Evolutionary conservation across 164 flowering plant species (phyloP).

Genomic region (Warburgia ugandensis): DNA sequence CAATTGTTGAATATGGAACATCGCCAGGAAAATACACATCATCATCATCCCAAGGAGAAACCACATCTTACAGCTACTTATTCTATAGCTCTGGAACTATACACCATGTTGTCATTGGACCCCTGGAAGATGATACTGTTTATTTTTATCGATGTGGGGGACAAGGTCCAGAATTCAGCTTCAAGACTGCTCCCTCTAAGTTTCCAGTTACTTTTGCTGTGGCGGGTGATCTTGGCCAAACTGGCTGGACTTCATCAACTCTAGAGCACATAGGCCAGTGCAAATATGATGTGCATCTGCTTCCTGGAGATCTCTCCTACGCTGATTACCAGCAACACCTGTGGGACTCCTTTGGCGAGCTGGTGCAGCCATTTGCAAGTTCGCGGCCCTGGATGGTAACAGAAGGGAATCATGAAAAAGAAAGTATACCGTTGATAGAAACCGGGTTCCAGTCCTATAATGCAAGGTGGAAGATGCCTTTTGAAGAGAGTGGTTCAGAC

Average conservation of each 20-base stretch:
- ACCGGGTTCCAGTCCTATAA: constrained; percentile 70
- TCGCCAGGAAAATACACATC: constrained; percentile 40
- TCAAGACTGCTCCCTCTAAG: constrained; percentile 85
- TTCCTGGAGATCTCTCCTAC: constrained; percentile 95
- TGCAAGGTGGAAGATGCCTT: constrained; percentile 97
- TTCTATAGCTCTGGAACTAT: constrained; percentile 79
- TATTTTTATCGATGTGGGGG: constrained; percentile 85
- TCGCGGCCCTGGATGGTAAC: constrained; percentile 98
- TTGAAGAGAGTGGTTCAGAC: constrained; percentile 73
- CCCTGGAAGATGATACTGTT: constrained; percentile 48
- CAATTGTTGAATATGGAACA: constrained; percentile 78
- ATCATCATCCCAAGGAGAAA: constrained; percentile 52
- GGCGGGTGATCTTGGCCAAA: constrained; percentile 94
- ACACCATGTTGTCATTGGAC: constrained; percentile 92
- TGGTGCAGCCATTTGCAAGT: constrained; percentile 93
- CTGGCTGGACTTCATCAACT: constrained; percentile 91
- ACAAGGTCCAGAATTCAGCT: constrained; percentile 64
- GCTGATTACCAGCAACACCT: constrained; percentile 72
- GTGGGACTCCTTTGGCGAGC: constrained; percentile 91
- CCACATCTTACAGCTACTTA: constrained; percentile 64
- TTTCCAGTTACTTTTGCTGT: constrained; percentile 83
- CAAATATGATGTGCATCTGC: constrained; percentile 76
- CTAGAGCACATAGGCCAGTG: constrained; percentile 71
- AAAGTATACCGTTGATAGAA: constrained; percentile 52
- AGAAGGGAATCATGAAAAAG: constrained; percentile 89